Base-by-base conservation (phyloP, 2,329 filamentous ascomycete species). In the Epichloe sibirici region DNA sequence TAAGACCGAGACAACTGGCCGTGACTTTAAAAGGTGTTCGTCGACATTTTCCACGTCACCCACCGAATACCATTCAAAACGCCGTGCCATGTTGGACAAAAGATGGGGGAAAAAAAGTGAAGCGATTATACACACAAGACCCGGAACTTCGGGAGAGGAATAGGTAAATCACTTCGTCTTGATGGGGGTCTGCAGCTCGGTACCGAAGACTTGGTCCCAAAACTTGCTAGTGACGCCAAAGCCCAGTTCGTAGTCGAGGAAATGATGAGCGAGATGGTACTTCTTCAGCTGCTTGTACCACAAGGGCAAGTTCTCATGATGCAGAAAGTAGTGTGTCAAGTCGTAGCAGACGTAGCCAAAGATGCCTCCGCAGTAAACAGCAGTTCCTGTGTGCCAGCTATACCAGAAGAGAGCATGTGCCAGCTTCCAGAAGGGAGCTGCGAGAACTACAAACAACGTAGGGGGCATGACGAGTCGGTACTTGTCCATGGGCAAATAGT, bases 401-500 rank as follows among this genome's bases (percentile, higher is more conserved):
- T 83, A 90, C 66, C 73, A 86, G 68, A 98, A 89, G 51, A 97
- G 65, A 2, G 76, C 60, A 60, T 96, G 91, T 0, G 93, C 88
- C 49, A 98, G 74, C 68, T 88, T 88, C 85, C 88, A 98, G 74
- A 97, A 97, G 0, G 93, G 93, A 0, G 79, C 77, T 5, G 91
- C 91, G 21, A 98, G 82, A 12, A 80, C 77, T 25, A 91, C 57
- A 65, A 98, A 97, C 3, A 98, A 76, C 0, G 88, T 81, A 0
- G 93, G 93, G 1, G 93, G 93, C 93, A 98, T 97, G 58, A 98
- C 93, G 9, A 98, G 83, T 55, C 93, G 85, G 63, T 95, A 91
- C 65, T 85, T 91, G 73, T 98, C 93, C 93, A 98, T 97, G n/a
- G 93, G 93, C 4, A 98, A 79, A 70, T 97, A 98, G 70, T 98